These are phyloP conservation scores for Trichosporon sp. DNA, from an alignment of 1,284 basidiomycete genomes.

Conservation along the genomic window DNA sequence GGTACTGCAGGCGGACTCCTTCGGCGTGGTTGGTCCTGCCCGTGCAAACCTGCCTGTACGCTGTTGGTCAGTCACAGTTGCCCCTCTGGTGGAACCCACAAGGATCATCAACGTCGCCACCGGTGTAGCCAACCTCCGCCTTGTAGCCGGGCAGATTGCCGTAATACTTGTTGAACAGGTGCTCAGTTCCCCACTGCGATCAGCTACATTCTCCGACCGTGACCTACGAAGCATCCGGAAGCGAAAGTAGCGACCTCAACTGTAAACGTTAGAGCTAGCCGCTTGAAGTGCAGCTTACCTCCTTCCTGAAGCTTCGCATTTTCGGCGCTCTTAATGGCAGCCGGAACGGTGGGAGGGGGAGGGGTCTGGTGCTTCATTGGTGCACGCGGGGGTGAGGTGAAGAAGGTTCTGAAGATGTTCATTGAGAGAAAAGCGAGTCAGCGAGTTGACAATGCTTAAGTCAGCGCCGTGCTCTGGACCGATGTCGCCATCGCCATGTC, in stretches of 20 bases:
- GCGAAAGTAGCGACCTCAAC: constrained; percentile 72
- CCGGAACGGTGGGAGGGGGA: constrained; percentile 48
- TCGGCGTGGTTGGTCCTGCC: constrained; percentile 87
- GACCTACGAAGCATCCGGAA: constrained; percentile 59
- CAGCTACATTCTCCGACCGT: not conserved
- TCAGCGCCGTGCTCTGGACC: not conserved
- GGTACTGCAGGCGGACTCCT: constrained; percentile 78
- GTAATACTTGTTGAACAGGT: constrained; percentile 78
- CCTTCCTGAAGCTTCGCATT: constrained; percentile 37
- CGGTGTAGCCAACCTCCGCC: constrained; percentile 75
- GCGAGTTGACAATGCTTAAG: not conserved
- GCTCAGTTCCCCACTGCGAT: constrained; percentile 70
- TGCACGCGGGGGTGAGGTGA: constrained; percentile 1
- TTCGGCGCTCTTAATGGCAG: constrained; percentile 45
- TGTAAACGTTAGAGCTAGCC: constrained; percentile 14
- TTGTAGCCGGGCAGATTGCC: constrained; percentile 56
- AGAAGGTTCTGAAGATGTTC: constrained; percentile 10
- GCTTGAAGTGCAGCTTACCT: constrained; percentile 29
- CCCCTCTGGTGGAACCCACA: constrained; percentile 4
- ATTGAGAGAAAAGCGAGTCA: not conserved
- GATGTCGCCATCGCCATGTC: constrained; percentile 2
- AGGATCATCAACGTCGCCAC: constrained; percentile 57
- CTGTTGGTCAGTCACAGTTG: constrained; percentile 16
- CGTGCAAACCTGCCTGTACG: constrained; percentile 72
- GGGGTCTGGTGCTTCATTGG: constrained; percentile 35